Evolutionary conservation across 768 basidiomycete genomes (phyloP), one percentile per base, ranked within the genome.

Genomic region (Lentinula raphanica): DNA sequence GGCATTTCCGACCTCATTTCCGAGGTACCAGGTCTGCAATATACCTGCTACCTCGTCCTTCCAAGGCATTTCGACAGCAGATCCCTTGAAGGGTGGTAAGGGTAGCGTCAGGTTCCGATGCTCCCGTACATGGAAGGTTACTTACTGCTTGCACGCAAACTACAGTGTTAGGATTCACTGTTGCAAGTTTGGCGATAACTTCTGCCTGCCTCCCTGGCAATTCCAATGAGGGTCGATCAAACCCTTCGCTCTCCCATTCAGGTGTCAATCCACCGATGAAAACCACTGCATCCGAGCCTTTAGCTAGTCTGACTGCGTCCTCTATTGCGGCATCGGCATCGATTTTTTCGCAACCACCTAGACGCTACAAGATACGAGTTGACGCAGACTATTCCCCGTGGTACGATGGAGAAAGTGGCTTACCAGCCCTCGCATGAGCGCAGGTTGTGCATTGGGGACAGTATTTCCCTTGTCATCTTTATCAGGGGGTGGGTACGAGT

Each of bases 51-150:
- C 82, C 32, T 76, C 65, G 56, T 79, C 65, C 5, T 84, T 70
- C 89, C 88, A 91, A 3, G 89, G 88, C 87, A 91, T 89, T 2
- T 83, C 74, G 2, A 88, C 80, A 1, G 88, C 82, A 21, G 86
- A 86, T 3, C 86, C 85, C 84, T 86, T 9, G 38, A 17, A 57
- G 23, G n/a, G n/a, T n/a, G n/a, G n/a, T n/a, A n/a, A n/a, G n/a
- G n/a, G n/a, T n/a, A n/a, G n/a, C n/a, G n/a, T n/a, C n/a, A n/a
- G n/a, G n/a, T n/a, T n/a, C 62, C 27, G 11, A 25, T 40, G 54
- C 44, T 40, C 48, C 23, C 29, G 4, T 7, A 23, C 19, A 19
- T 21, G 15, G 11, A 36, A 56, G 2, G 48, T 27, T 36, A 12
- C 79, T 65, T 63, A 85, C 87, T 4, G 81, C 78, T 67, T 90